A percentile compares a stretch with the other conserved stretches of the same genome.
Conservation (phyloP, 768 basidiomycete species). For the Leccinellum albellum region DNA sequence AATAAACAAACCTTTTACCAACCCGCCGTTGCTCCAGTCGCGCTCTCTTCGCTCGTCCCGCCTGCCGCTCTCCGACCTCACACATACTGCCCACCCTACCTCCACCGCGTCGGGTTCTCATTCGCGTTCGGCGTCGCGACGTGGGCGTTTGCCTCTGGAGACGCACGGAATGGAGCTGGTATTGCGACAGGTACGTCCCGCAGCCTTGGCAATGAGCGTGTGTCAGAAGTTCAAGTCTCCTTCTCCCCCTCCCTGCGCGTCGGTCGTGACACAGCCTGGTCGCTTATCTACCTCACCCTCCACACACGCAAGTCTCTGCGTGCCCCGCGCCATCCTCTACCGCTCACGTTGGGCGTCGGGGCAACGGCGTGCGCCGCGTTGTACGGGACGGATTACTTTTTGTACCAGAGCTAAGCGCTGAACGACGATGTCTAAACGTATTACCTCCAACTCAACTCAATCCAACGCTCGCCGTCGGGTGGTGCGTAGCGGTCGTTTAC, state of each 20-base stretch:
- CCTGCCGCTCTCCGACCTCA: constrained; percentile 28
- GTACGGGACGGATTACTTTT: constrained; percentile 28
- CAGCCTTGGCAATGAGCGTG: not conserved
- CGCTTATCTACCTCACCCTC: constrained; percentile 42
- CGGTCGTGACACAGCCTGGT: constrained; percentile 43
- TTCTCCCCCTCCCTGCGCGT: too few relatives aligned
- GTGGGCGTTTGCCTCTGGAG: constrained; percentile 39
- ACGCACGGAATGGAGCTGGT: constrained; percentile 42
- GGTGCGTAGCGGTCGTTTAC: not conserved
- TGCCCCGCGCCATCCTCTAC: constrained; percentile 30
- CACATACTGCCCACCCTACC: constrained; percentile 38
- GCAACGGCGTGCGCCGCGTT: constrained; percentile 26
- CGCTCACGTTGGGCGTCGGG: constrained; percentile 33
- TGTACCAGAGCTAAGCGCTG: constrained; percentile 23
- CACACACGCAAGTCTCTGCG: constrained; percentile 34
- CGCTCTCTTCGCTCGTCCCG: constrained; percentile 35
- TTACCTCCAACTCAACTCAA: not conserved
- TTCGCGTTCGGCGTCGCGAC: constrained; percentile 43
- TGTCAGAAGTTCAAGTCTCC: not conserved
- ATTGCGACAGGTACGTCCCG: constrained; percentile 32
- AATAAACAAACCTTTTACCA: not conserved
- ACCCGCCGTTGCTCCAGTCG: constrained; percentile 26
- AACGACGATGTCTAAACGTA: not conserved
- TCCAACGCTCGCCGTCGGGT: not conserved
- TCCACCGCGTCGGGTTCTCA: constrained; percentile 42